Percentiles rank a stretch among this genome's conserved stretches.
Conservation (phyloP, 352 stramenopile species). For the Globisporangium alternatum region DNA sequence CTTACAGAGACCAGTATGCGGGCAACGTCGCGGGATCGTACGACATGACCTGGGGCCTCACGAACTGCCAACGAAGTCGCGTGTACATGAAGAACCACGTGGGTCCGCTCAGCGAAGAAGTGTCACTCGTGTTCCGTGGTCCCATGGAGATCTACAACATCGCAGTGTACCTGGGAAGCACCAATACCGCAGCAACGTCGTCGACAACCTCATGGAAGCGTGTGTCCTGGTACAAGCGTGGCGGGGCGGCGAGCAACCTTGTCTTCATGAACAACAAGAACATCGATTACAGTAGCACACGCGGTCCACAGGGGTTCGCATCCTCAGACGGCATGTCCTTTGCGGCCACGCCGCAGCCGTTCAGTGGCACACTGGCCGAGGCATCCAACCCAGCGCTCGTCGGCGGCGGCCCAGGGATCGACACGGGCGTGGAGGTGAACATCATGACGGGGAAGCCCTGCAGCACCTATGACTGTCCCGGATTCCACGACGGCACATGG, state of each 20-base stretch:
- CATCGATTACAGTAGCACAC: slow-evolving; percentile 44
- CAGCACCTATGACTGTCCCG: slow-evolving; percentile 25
- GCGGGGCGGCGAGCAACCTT: slow-evolving; percentile 42
- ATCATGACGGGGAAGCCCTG: slow-evolving; percentile 55
- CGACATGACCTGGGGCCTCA: slow-evolving; percentile 15
- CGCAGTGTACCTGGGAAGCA: slow-evolving; percentile 37
- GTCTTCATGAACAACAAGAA: slow-evolving; percentile 82
- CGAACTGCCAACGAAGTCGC: slow-evolving; percentile 10
- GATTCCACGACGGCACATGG: slow-evolving; percentile 30
- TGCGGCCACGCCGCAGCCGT: slow-evolving; percentile 28
- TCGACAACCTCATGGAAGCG: slow-evolving; percentile 35
- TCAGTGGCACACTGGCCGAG: slow-evolving; percentile 41
- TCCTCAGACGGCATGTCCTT: slow-evolving; percentile 34
- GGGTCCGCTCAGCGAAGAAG: slow-evolving; percentile 55
- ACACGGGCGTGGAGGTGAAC: slow-evolving; percentile 62
- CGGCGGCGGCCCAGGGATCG: slow-evolving; percentile 40
- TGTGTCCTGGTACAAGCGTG: slow-evolving; percentile 51
- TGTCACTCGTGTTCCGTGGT: slow-evolving; percentile 63
- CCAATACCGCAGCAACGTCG: background rate
- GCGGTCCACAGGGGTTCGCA: slow-evolving; percentile 53
- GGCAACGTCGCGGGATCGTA: slow-evolving; percentile 18
- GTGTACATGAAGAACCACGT: slow-evolving; percentile 15
- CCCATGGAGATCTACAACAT: slow-evolving; percentile 63
- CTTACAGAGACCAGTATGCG: slow-evolving; percentile 11
- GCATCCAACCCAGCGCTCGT: slow-evolving; percentile 29